Evolutionary conservation across 805 yeast species (phyloP).

Genomic region (Kuraishia capsulata): DNA sequence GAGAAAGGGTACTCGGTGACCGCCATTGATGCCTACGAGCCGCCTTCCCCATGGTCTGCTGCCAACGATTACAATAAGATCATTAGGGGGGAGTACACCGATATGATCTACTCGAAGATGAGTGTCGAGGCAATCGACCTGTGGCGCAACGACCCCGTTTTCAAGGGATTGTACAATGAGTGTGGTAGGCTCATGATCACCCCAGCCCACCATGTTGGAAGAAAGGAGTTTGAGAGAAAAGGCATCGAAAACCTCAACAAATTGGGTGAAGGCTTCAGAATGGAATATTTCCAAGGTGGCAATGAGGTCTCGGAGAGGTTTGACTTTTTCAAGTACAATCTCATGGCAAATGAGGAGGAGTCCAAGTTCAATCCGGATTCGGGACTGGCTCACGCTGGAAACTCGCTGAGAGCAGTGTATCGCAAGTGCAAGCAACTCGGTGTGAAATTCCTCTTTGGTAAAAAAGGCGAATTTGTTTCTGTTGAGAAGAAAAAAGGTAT

Average conservation of each 20-base stretch:
- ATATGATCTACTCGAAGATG: slow-evolving; percentile 29
- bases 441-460: slow-evolving; percentile 25
- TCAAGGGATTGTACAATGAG: slow-evolving; percentile 23
- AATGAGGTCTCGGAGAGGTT: slow-evolving; percentile 17
- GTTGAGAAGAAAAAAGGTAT: slow-evolving; percentile 6
- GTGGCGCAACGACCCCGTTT: slow-evolving; percentile 28
- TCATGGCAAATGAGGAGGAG: slow-evolving; percentile 7
- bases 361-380: slow-evolving; percentile 27
- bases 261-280: slow-evolving; percentile 15
- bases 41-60: slow-evolving; percentile 38
- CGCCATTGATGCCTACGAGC: slow-evolving; percentile 29
- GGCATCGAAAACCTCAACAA: slow-evolving; percentile 25
- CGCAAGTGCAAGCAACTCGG: slow-evolving; percentile 18
- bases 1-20: slow-evolving; percentile 20
- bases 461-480: slow-evolving; percentile 15
- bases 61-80: slow-evolving; percentile 41
- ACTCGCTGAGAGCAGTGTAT: slow-evolving; percentile 24
- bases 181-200: slow-evolving; percentile 34
- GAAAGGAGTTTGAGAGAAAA: slow-evolving; percentile 26
- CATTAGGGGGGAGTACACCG: slow-evolving; percentile 37
- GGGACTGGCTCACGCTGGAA: slow-evolving; percentile 33
- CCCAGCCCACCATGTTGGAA: slow-evolving; percentile 20
- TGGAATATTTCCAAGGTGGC: slow-evolving; percentile 21
- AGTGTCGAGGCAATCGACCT: slow-evolving; percentile 33
- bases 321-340: slow-evolving; percentile 10